phyloP scores from a whole-genome alignment of 2,329 filamentous ascomycete genomes.

The Pseudocercospora pini-densiflorae region DNA sequence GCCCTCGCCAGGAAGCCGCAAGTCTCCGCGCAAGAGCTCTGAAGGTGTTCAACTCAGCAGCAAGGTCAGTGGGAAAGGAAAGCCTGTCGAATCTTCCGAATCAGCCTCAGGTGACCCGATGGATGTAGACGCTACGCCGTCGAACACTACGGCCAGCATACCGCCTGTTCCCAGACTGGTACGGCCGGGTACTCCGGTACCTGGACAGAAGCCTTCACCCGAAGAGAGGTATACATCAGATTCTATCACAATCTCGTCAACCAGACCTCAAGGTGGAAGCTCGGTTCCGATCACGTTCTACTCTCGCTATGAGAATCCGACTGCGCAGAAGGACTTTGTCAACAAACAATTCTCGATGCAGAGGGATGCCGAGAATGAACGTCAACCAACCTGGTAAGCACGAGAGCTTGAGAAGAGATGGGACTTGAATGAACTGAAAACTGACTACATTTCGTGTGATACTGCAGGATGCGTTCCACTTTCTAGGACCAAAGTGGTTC shows the following conservation, averaged over 20 bases:
- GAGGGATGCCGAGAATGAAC: background rate
- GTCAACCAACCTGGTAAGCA: background rate
- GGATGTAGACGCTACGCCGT: background rate
- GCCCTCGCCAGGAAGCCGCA: background rate
- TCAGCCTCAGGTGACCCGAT: background rate
- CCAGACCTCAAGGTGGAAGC: background rate
- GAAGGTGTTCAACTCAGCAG: background rate
- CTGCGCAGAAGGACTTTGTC: background rate
- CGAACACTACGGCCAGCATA: background rate
- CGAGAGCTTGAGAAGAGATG: background rate
- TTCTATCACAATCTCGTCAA: background rate
- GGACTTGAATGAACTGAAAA: background rate
- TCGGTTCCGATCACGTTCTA: background rate
- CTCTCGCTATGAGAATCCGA: background rate
- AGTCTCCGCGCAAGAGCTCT: slow-evolving; percentile 6
- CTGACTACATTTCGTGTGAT: background rate
- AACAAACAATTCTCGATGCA: background rate
- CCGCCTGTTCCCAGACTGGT: background rate
- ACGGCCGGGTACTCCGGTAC: background rate
- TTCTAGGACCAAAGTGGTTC: slow-evolving; percentile 1
- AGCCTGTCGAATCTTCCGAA: background rate
- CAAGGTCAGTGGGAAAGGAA: background rate
- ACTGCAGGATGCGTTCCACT: slow-evolving; percentile 3
- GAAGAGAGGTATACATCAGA: slow-evolving; percentile 1
- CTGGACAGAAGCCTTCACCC: background rate